A percentile compares a stretch with the other conserved stretches of the same genome.
Conservation (phyloP, 2,329 filamentous ascomycete genomes). For the Botrytis deweyae region DNA sequence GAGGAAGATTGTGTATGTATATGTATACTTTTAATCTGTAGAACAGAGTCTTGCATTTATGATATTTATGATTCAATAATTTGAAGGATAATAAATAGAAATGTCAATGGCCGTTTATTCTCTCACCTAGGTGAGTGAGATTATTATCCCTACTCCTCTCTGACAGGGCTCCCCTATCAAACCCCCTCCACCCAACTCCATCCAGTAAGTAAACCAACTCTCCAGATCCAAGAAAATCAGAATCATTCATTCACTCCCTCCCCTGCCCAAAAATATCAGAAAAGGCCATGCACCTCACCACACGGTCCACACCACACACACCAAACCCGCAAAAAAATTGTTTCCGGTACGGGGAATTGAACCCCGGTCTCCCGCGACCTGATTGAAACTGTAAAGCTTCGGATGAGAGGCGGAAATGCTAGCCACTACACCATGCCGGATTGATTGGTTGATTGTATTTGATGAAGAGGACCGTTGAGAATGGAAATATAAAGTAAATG, state of each 20-base stretch:
- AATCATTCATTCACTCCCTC: no score
- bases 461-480: fast-evolving
- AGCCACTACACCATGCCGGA: neutral
- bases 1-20: no score
- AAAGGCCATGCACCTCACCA: no score
- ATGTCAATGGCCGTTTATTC: neutral
- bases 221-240: no score
- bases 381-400: neutral
- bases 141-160: neutral
- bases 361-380: neutral
- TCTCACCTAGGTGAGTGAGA: neutral
- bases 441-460: neutral
- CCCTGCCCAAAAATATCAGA: no score
- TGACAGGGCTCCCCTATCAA: neutral
- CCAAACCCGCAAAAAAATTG: no score
- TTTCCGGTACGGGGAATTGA: neutral
- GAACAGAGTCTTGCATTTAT: no score
- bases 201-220: no score
- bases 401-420: neutral
- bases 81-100: fast-evolving
- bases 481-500: neutral
- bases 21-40: no score
- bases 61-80: neutral
- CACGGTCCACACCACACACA: no score
- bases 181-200: neutral